phyloP scores from a whole-genome alignment of 352 stramenopile species.

The Paralagenidium karlingii region DNA sequence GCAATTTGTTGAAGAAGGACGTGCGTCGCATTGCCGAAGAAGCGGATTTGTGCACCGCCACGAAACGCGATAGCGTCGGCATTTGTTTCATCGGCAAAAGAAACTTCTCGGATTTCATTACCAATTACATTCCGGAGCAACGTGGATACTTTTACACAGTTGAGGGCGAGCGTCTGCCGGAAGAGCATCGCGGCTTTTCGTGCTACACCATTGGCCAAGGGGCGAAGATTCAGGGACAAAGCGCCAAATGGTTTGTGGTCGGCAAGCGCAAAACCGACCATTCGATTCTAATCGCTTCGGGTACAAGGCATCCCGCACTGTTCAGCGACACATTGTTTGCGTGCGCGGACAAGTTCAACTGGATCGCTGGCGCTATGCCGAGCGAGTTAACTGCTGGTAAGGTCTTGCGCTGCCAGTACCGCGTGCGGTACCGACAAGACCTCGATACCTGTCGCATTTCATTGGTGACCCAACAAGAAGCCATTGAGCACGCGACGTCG shows the following conservation, averaged over 20 bases:
- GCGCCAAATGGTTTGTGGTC: constrained; percentile 85
- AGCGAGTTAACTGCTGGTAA: constrained; percentile 20
- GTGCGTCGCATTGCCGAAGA: constrained; percentile 85
- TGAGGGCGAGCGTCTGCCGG: constrained; percentile 32
- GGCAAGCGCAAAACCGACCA: constrained; percentile 60
- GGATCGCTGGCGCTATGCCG: constrained; percentile 59
- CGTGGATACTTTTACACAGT: constrained; percentile 75
- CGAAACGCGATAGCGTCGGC: constrained; percentile 93
- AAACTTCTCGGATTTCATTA: constrained; percentile 86
- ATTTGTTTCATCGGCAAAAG: constrained; percentile 99
- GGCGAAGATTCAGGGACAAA: constrained; percentile 80
- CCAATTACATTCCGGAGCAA: constrained; percentile 79
- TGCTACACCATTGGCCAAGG: constrained; percentile 92
- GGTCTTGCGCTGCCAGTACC: constrained; percentile 53
- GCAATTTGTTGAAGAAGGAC: constrained; percentile 82
- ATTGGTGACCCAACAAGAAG: constrained; percentile 28
- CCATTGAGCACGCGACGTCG: constrained; percentile 14
- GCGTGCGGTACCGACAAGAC: constrained; percentile 70
- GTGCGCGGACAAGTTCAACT: constrained; percentile 74
- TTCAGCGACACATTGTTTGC: constrained; percentile 83
- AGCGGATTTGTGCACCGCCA: constrained; percentile 74
- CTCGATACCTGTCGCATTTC: constrained; percentile 49
- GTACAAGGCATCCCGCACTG: constrained; percentile 84
- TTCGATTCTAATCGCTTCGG: constrained; percentile 77
- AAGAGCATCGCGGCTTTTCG: constrained; percentile 65